phyloP scores from a whole-genome alignment of 805 yeast genomes.

The Blastobotrys muscicola region DNA sequence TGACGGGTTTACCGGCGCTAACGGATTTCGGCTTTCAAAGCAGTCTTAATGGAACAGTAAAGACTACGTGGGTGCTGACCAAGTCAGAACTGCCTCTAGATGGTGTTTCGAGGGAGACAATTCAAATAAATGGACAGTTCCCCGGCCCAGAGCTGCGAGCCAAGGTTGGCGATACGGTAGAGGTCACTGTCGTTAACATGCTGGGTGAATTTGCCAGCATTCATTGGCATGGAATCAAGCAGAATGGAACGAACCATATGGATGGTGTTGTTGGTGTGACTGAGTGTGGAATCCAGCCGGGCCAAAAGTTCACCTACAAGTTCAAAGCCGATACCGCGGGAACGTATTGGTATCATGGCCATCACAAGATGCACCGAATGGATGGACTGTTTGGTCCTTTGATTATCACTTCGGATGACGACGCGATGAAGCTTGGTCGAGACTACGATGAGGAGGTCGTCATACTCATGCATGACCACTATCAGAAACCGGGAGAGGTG shows the following conservation, averaged over 20 bases:
- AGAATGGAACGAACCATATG: conserved; percentile 36
- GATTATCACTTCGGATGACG: conserved; percentile 29
- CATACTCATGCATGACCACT: conserved; percentile 33
- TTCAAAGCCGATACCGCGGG: conserved; percentile 36
- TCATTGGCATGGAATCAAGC: conserved; percentile 46
- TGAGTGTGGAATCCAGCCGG: conserved; percentile 41
- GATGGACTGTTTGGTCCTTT: conserved; percentile 43
- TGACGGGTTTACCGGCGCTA: no score
- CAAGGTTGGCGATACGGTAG: conserved; percentile 27
- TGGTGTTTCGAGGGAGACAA: conserved; percentile 23
- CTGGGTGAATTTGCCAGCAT: conserved; percentile 35
- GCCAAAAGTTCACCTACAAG: conserved; percentile 32
- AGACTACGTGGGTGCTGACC: no score
- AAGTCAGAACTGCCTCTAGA: conserved; percentile 5
- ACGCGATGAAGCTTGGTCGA: conserved; percentile 17
- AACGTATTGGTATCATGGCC: conserved; percentile 50
- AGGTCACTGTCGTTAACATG: conserved; percentile 31
- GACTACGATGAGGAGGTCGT: conserved; percentile 26
- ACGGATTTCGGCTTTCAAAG: no score
- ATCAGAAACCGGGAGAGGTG: conserved; percentile 29
- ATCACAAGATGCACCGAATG: conserved; percentile 35
- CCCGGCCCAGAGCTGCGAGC: conserved; percentile 41
- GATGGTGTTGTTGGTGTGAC: conserved; percentile 46
- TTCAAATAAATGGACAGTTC: conserved; percentile 34
- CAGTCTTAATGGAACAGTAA: no score